Conservation (phyloP, 768 basidiomycete genomes). For the Nidularia pulvinata region DNA sequence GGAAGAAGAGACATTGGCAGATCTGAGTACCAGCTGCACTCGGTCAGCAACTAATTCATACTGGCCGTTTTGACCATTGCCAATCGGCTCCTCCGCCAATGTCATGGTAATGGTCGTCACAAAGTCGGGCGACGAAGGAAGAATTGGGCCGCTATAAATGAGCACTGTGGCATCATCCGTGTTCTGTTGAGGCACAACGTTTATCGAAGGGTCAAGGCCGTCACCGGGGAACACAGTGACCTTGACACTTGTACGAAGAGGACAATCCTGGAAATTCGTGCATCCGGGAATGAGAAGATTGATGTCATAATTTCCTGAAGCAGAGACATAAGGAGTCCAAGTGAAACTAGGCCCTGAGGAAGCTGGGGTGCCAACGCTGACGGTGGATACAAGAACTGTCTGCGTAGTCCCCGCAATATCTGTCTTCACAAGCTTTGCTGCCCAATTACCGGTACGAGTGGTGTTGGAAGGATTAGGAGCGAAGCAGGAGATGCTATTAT, state of each 20-base stretch:
- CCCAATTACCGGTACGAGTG: constrained; percentile 72
- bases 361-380: constrained; percentile 62
- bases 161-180: constrained; percentile 53
- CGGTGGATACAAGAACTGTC: constrained; percentile 66
- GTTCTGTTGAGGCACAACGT: constrained; percentile 76
- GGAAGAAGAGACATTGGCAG: constrained; percentile 42
- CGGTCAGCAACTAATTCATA: constrained; percentile 87
- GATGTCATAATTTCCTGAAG: constrained; percentile 83
- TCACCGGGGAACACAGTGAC: constrained; percentile 82
- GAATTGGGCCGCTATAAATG: constrained; percentile 83
- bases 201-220: constrained; percentile 61
- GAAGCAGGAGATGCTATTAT: constrained; percentile 75
- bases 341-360: constrained; percentile 76
- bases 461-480: constrained; percentile 75
- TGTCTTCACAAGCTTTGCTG: constrained; percentile 59
- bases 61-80: constrained; percentile 61
- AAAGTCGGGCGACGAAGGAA: constrained; percentile 73
- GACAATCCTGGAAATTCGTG: constrained; percentile 76
- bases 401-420: constrained; percentile 81
- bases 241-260: constrained; percentile 75
- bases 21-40: constrained; percentile 77
- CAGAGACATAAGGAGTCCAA: constrained; percentile 92
- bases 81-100: constrained; percentile 64
- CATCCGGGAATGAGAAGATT: constrained; percentile 91
- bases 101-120: constrained; percentile 75